Conservation (phyloP, 1,284 basidiomycete species). For the Cutaneotrichosporon dermatis region DNA sequence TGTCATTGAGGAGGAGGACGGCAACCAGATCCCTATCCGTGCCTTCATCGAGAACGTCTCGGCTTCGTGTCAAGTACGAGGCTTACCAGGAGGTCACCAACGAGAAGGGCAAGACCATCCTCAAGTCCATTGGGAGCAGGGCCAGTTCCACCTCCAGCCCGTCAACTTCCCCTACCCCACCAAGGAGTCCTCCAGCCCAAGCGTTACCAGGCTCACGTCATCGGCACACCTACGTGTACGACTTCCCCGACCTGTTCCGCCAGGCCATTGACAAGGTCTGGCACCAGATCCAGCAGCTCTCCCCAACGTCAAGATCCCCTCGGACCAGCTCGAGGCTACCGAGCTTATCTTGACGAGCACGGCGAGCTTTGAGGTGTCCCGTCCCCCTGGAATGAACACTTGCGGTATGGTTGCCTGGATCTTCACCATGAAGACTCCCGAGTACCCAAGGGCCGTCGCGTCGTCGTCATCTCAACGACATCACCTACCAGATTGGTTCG, state of each 20-base stretch:
- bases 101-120: constrained; percentile 86
- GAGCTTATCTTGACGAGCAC: constrained; percentile 92
- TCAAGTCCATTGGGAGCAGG: constrained; percentile 92
- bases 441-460: constrained; percentile 85
- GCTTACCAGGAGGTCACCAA: constrained; percentile 98
- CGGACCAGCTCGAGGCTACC: constrained; percentile 71
- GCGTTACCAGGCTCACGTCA: constrained; percentile 97
- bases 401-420: constrained; percentile 99
- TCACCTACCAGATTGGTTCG: constrained; percentile 97
- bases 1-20: constrained; percentile 85
- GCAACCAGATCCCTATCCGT: constrained; percentile 89
- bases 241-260: constrained; percentile 97
- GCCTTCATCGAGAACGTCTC: constrained; percentile 96
- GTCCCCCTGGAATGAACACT: constrained; percentile 87
- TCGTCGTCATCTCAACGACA: constrained; percentile 93
- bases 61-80: constrained; percentile 99
- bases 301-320: constrained; percentile 67
- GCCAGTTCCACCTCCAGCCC: constrained; percentile 86
- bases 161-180: constrained; percentile 90
- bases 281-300: constrained; percentile 67
- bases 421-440: constrained; percentile 87
- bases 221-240: constrained; percentile 99
- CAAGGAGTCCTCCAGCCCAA: constrained; percentile 98
- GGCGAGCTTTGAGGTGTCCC: constrained; percentile 86
- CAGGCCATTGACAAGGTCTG: constrained; percentile 94